These are phyloP conservation scores for Gastrolobium villosum DNA, from an alignment of 306 rosid genomes.

Conservation along the genomic window DNA sequence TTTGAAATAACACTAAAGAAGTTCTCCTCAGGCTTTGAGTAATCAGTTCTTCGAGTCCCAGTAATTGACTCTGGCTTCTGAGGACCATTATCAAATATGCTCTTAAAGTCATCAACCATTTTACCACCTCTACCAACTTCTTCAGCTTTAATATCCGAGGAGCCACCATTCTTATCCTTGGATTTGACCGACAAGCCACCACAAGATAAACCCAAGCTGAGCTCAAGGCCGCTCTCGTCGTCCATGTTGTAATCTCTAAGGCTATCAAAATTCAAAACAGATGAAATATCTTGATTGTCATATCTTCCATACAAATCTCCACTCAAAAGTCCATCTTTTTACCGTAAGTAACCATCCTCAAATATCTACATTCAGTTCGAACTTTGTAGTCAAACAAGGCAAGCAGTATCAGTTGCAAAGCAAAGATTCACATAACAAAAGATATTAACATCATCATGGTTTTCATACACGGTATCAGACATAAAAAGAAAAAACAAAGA, in stretches of 20 bases:
- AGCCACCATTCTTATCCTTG: conserved; percentile 79
- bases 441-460: conserved; percentile 19
- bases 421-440: conserved; percentile 22
- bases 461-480: not conserved
- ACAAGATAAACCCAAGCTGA: conserved; percentile 90
- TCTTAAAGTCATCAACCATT: conserved; percentile 80
- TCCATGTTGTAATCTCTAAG: conserved; percentile 67
- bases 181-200: conserved; percentile 85
- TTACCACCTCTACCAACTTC: conserved; percentile 81
- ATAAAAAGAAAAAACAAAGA: not conserved
- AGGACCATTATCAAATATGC: conserved; percentile 69
- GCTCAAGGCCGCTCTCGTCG: conserved; percentile 94
- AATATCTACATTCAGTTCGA: conserved; percentile 43
- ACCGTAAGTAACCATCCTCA: conserved; percentile 30
- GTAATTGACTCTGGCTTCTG: conserved; percentile 74
- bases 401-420: conserved; percentile 35
- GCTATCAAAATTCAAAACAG: conserved; percentile 41
- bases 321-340: conserved; percentile 31
- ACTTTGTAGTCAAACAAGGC: conserved; percentile 30
- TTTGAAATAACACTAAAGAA: conserved; percentile 91
- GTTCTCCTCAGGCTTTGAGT: conserved; percentile 75
- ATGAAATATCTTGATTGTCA: conserved; percentile 37
- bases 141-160: conserved; percentile 66
- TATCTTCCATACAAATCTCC: conserved; percentile 24
- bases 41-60: conserved; percentile 64